A percentile compares a stretch with the other conserved stretches of the same genome.
These are phyloP conservation scores for Flaveria robusta DNA, from an alignment of 129 eudicot genomes.

Conservation along the genomic window DNA sequence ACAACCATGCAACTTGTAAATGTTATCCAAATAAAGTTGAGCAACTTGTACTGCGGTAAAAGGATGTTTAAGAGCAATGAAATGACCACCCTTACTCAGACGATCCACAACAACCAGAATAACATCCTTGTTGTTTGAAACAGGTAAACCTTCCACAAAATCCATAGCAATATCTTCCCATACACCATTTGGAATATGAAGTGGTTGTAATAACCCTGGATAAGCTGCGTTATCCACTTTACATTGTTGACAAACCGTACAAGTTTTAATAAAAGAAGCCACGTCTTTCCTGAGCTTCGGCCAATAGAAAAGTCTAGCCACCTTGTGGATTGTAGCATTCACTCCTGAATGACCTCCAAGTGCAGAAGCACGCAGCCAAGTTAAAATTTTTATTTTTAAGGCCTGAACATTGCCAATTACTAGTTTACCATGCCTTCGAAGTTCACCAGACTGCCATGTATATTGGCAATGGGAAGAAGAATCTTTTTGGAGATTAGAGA, in stretches of 20 bases:
- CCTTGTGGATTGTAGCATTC: background rate
- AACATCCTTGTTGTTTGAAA: rapidly evolving
- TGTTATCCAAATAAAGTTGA: background rate
- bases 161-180: background rate
- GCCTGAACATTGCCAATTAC: background rate
- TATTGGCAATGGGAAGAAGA: no score
- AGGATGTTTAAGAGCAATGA: background rate
- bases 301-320: background rate
- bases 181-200: background rate
- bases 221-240: background rate
- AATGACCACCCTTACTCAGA: no score
- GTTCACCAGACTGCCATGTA: no score
- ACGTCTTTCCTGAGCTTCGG: background rate
- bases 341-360: background rate
- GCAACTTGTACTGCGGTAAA: background rate
- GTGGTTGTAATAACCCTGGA: background rate
- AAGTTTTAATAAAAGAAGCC: rapidly evolving
- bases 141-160: background rate
- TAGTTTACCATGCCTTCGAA: background rate
- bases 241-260: background rate
- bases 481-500: no score
- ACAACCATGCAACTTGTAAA: background rate
- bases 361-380: background rate
- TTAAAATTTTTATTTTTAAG: no score
- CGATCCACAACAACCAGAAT: no score